These are phyloP conservation scores for Aschersonia sp. DNA, from an alignment of 2,329 filamentous ascomycete genomes.

Conservation along the genomic window DNA sequence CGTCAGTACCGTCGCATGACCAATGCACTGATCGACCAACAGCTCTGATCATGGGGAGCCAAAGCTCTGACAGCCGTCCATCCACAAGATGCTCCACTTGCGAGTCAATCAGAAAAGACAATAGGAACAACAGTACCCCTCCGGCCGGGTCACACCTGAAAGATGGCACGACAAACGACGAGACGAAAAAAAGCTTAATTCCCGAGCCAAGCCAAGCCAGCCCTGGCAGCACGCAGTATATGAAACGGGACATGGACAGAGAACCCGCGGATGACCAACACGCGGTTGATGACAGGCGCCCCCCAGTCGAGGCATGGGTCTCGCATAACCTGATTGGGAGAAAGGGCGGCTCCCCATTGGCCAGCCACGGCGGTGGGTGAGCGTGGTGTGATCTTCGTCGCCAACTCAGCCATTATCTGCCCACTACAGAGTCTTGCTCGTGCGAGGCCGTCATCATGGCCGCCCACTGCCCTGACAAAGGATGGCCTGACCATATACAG, in stretches of 20 bases:
- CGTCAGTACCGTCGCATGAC: too few species aligned
- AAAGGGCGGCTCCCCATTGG: not conserved
- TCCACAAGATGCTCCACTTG: not conserved
- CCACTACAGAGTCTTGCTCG: not conserved
- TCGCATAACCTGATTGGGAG: not conserved
- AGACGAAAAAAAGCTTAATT: not conserved
- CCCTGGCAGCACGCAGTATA: too few species aligned
- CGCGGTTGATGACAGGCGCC: too few species aligned
- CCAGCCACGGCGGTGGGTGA: not conserved
- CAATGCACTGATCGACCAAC: too few species aligned
- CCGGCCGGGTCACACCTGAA: slow-evolving; percentile 1
- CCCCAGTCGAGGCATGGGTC: too few species aligned
- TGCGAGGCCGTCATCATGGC: not conserved
- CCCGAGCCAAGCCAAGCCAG: too few species aligned
- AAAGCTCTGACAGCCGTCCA: too few species aligned
- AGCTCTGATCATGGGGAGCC: too few species aligned
- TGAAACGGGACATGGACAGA: too few species aligned
- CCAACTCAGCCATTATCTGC: slow-evolving; percentile 1
- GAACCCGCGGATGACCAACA: too few species aligned
- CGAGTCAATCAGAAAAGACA: slow-evolving; percentile 1
- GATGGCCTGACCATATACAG: too few species aligned
- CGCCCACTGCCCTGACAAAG: too few species aligned
- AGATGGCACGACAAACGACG: slow-evolving; percentile 1
- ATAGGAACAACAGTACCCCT: not conserved
- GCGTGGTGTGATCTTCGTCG: slow-evolving; percentile 3